Evolutionary conservation across 352 stramenopile genomes (phyloP).

Genomic region (Globisporangium parvum): DNA sequence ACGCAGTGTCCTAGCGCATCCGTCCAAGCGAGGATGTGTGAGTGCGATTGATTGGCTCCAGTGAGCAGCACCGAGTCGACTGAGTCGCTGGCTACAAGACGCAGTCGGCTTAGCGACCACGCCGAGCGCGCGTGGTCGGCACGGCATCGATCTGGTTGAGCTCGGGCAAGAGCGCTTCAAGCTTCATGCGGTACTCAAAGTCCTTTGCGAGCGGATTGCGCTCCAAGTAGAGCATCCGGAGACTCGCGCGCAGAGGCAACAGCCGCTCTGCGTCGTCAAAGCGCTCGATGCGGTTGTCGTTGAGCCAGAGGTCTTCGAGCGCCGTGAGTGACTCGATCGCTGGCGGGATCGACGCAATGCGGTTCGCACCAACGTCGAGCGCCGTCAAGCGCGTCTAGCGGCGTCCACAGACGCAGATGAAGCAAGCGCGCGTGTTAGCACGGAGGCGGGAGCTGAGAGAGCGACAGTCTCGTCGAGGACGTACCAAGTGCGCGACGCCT

Average conservation of each 20-base stretch:
- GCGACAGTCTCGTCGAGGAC: neutral
- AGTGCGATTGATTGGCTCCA: conserved; percentile 1
- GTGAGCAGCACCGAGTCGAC: neutral
- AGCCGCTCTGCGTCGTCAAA: conserved; percentile 73
- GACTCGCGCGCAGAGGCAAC: conserved; percentile 48
- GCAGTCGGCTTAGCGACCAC: conserved; percentile 10
- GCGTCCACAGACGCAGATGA: too few species aligned
- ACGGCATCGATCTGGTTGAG: conserved; percentile 94
- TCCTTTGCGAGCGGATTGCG: conserved; percentile 91
- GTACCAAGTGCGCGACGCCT: conserved; percentile 68
- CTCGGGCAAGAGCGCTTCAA: conserved; percentile 85
- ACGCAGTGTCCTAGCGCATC: neutral
- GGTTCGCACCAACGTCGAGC: conserved; percentile 80
- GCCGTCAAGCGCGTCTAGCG: conserved; percentile 50
- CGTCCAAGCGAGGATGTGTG: neutral
- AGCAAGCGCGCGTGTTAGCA: conserved; percentile 1
- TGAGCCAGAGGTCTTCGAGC: conserved; percentile 79
- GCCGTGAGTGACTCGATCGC: conserved; percentile 30
- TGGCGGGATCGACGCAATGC: conserved; percentile 55
- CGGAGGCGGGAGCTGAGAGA: neutral
- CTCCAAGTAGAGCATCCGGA: conserved; percentile 95
- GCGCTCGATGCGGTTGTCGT: conserved; percentile 53
- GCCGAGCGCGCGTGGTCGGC: conserved; percentile 51
- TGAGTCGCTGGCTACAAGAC: neutral
- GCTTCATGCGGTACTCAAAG: conserved; percentile 95